phyloP scores from a whole-genome alignment of 805 yeast species.

The Pichia heedii region DNA sequence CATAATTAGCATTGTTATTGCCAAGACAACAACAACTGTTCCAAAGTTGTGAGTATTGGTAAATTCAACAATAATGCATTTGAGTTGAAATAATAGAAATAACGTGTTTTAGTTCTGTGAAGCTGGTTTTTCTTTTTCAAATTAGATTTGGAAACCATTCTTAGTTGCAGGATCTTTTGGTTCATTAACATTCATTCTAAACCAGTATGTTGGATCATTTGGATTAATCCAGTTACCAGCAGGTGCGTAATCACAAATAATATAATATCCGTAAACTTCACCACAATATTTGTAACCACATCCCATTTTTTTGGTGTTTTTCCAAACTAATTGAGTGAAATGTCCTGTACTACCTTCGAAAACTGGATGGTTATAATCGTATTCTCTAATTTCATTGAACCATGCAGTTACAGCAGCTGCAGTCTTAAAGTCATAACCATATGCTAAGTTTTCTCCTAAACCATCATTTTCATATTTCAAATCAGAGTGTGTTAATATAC shows the following conservation, averaged over 20 bases:
- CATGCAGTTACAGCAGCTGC: conserved; percentile 63
- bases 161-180: conserved; percentile 11
- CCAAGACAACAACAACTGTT: too few species aligned
- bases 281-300: conserved; percentile 63
- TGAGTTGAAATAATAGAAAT: neutral
- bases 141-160: neutral
- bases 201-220: conserved; percentile 15
- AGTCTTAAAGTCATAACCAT: conserved; percentile 42
- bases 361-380: conserved; percentile 42
- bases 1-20: too few species aligned
- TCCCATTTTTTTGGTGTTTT: conserved; percentile 49
- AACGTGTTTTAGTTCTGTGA: too few species aligned
- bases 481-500: conserved; percentile 51
- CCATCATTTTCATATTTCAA: conserved; percentile 38
- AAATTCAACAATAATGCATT: too few species aligned
- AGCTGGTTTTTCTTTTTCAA: too few species aligned
- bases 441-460: conserved; percentile 72
- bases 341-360: conserved; percentile 55
- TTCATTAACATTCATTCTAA: conserved; percentile 21
- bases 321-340: conserved; percentile 79
- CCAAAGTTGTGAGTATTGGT: too few species aligned
- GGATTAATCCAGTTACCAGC: conserved; percentile 61
- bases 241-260: conserved; percentile 66
- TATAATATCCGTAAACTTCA: conserved; percentile 38
- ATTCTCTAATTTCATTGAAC: conserved; percentile 55